Percentiles rank a stretch among this genome's conserved stretches.
Evolutionary conservation across 2,329 filamentous ascomycete genomes (phyloP).

Genomic region (Emergomyces orientalis): DNA sequence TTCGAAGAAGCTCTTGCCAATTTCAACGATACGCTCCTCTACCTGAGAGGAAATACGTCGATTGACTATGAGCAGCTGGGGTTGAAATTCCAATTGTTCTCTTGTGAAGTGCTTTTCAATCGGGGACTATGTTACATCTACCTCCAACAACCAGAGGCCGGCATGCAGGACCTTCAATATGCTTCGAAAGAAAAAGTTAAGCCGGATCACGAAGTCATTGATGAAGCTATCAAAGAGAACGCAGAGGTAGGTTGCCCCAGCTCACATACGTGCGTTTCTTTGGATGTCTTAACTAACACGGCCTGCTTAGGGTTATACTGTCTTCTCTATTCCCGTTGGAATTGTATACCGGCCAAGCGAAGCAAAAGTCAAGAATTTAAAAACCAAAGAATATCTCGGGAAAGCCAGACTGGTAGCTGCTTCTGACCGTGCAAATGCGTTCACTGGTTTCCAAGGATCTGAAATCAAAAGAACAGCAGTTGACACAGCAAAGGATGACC

Average conservation of each 20-base stretch:
- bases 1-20: slow-evolving; percentile 96
- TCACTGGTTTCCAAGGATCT: slow-evolving; percentile 69
- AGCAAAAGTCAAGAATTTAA: slow-evolving; percentile 95
- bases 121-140: slow-evolving; percentile 96
- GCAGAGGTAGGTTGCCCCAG: slow-evolving; percentile 59
- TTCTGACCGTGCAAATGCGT: slow-evolving; percentile 69
- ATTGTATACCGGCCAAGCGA: slow-evolving; percentile 93
- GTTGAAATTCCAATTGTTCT: slow-evolving; percentile 91
- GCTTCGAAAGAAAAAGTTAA: slow-evolving; percentile 95
- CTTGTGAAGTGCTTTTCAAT: slow-evolving; percentile 96
- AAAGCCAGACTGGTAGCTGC: slow-evolving; percentile 91
- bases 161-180: slow-evolving; percentile 81
- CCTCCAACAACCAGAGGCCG: slow-evolving; percentile 78
- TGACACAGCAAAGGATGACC: slow-evolving; percentile 52
- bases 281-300: not conserved
- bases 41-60: slow-evolving; percentile 88
- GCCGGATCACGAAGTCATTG: slow-evolving; percentile 93
- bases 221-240: slow-evolving; percentile 87
- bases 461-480: slow-evolving; percentile 53
- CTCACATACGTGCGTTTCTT: not conserved
- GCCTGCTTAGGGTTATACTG: slow-evolving; percentile 70
- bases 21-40: slow-evolving; percentile 95
- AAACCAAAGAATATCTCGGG: slow-evolving; percentile 94
- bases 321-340: slow-evolving; percentile 95
- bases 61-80: slow-evolving; percentile 97